These are phyloP conservation scores for Phanerochaete sordida DNA, from an alignment of 768 basidiomycete species.

Conservation along the genomic window DNA sequence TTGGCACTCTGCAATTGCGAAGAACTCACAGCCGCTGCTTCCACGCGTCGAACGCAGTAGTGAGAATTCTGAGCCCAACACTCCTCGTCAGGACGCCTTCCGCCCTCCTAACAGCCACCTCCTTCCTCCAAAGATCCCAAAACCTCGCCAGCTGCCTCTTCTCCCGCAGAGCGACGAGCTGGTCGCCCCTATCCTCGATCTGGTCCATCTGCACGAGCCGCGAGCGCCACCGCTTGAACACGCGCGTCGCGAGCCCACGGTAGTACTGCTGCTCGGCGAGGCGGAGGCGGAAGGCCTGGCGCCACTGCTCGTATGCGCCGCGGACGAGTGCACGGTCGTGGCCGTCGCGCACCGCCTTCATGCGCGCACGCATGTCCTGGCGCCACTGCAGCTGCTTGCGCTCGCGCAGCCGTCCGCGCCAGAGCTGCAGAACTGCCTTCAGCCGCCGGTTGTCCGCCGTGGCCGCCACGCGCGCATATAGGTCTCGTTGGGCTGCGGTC, in stretches of 20 bases:
- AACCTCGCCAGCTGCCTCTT: slow-evolving; percentile 34
- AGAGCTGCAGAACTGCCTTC: slow-evolving; percentile 40
- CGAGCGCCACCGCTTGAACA: slow-evolving; percentile 52
- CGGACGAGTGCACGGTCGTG: slow-evolving; percentile 49
- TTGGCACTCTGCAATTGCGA: neutral
- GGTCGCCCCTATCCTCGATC: slow-evolving; percentile 49
- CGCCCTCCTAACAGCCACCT: slow-evolving; percentile 38
- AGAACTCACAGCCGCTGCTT: slow-evolving; percentile 48
- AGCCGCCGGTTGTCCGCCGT: slow-evolving; percentile 44
- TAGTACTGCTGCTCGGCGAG: slow-evolving; percentile 50
- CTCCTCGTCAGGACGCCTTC: slow-evolving; percentile 43
- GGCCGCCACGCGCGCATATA: slow-evolving; percentile 38
- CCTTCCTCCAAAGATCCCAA: slow-evolving; percentile 60
- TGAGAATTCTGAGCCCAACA: slow-evolving; percentile 46
- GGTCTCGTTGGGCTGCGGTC: slow-evolving; percentile 33
- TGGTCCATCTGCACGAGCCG: slow-evolving; percentile 37
- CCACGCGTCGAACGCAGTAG: slow-evolving; percentile 52
- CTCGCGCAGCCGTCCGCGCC: slow-evolving; percentile 54
- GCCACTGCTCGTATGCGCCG: slow-evolving; percentile 68
- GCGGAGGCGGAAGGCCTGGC: slow-evolving; percentile 48
- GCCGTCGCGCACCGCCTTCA: slow-evolving; percentile 57
- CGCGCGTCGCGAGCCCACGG: slow-evolving; percentile 39
- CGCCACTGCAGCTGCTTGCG: slow-evolving; percentile 60
- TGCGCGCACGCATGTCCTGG: slow-evolving; percentile 66
- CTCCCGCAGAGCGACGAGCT: slow-evolving; percentile 36